phyloP scores from a whole-genome alignment of 208 protist species.

The Lotmaria passim region DNA sequence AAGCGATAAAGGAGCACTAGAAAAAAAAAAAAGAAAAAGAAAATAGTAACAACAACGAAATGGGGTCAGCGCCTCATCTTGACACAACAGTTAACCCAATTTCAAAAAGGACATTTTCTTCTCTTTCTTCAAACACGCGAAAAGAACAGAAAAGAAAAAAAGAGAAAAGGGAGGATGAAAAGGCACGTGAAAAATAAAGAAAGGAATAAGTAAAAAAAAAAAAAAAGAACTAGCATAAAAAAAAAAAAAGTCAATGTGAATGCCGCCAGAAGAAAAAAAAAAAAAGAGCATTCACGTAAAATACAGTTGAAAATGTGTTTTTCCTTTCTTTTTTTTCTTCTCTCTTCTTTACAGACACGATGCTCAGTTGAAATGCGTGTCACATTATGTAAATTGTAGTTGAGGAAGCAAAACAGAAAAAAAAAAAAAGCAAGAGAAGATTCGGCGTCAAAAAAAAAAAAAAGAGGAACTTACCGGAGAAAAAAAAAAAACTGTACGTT shows the following conservation, averaged over 20 bases:
- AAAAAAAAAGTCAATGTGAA: neutral
- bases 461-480: neutral
- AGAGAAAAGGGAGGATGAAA: neutral
- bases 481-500: neutral
- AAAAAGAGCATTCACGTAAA: neutral
- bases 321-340: neutral
- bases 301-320: too few species aligned
- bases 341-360: neutral
- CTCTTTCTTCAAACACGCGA: too few species aligned
- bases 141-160: constrained; percentile 6
- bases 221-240: neutral
- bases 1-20: too few species aligned
- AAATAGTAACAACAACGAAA: constrained; percentile 21
- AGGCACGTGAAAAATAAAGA: neutral
- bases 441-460: neutral
- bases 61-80: too few species aligned
- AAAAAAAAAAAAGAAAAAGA: constrained; percentile 10
- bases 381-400: too few species aligned
- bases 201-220: constrained; percentile 13
- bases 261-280: neutral
- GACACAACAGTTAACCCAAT: too few species aligned
- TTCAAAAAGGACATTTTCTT: too few species aligned
- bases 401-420: too few species aligned
- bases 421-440: neutral
- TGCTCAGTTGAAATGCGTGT: too few species aligned